These are phyloP conservation scores for Dujonia santamariae DNA, from an alignment of 1,139 yeast species.

Conservation along the genomic window DNA sequence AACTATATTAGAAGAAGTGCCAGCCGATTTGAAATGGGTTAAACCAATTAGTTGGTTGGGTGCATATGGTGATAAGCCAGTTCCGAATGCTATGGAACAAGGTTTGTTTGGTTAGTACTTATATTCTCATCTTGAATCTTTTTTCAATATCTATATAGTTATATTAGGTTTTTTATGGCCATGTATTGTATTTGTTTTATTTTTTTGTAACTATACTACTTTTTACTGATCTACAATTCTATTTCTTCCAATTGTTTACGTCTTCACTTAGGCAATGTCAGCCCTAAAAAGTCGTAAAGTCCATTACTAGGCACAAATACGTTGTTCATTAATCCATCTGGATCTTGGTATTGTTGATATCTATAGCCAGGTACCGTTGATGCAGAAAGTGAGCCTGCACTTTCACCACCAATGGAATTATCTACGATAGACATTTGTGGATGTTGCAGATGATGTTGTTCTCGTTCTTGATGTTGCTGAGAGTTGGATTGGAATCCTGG, in stretches of 20 bases:
- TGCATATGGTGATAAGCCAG: slow-evolving; percentile 70
- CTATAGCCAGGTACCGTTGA: no score
- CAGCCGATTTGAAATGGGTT: slow-evolving; percentile 29
- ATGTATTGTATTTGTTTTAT: background rate
- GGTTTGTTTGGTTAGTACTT: slow-evolving; percentile 62
- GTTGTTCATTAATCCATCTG: background rate
- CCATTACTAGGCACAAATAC: slow-evolving; percentile 2
- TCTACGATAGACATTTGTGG: background rate
- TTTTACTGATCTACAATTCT: background rate
- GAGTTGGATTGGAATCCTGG: no score
- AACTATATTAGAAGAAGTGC: slow-evolving; percentile 12
- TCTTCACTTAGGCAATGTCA: slow-evolving; percentile 1
- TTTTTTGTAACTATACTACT: no score
- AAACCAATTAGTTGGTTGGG: slow-evolving; percentile 82
- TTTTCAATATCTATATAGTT: background rate
- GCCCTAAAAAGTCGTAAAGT: slow-evolving; percentile 1
- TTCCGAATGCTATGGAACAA: slow-evolving; percentile 69
- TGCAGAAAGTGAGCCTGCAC: no score
- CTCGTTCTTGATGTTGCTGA: no score
- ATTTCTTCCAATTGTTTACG: background rate
- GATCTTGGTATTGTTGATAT: background rate
- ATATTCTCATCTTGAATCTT: background rate
- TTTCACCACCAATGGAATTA: no score
- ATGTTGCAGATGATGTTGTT: no score
- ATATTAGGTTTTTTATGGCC: background rate